These are phyloP conservation scores for Neoboletus magnificus DNA, from an alignment of 768 basidiomycete genomes.

Conservation along the genomic window DNA sequence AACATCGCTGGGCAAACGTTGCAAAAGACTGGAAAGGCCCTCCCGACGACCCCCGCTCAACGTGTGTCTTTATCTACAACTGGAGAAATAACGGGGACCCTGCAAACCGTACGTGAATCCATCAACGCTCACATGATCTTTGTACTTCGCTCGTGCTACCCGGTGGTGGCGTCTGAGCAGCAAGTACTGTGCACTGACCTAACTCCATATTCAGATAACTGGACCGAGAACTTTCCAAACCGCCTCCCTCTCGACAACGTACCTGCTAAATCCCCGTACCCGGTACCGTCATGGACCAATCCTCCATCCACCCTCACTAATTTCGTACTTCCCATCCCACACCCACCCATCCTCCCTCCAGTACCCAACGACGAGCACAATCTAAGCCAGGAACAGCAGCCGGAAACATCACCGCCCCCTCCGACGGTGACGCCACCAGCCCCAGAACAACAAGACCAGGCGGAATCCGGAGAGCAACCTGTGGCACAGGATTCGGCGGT, in stretches of 20 bases:
- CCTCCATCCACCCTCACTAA: slow-evolving; percentile 17
- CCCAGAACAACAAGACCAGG: not conserved
- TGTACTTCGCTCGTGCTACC: not conserved
- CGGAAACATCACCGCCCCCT: not conserved
- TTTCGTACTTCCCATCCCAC: slow-evolving; percentile 26
- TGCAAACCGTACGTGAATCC: slow-evolving; percentile 23
- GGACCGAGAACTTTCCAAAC: slow-evolving; percentile 23
- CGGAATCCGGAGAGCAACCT: not conserved
- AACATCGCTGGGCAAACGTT: slow-evolving; percentile 24
- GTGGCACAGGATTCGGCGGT: not conserved
- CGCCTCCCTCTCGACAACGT: not conserved
- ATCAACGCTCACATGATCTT: not conserved
- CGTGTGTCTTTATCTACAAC: slow-evolving; percentile 29
- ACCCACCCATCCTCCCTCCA: slow-evolving; percentile 1
- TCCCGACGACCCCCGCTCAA: slow-evolving; percentile 16
- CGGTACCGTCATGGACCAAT: slow-evolving; percentile 21
- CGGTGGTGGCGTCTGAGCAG: not conserved
- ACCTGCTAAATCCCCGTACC: slow-evolving; percentile 28
- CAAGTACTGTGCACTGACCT: not conserved
- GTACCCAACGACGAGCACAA: not conserved
- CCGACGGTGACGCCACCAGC: not conserved
- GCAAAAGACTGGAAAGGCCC: not conserved
- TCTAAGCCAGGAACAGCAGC: not conserved
- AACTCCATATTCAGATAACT: slow-evolving; percentile 20
- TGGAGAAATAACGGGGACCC: slow-evolving; percentile 32